Evolutionary conservation across 2,329 filamentous ascomycete species (phyloP).

Genomic region (Coniochaeta sp.): DNA sequence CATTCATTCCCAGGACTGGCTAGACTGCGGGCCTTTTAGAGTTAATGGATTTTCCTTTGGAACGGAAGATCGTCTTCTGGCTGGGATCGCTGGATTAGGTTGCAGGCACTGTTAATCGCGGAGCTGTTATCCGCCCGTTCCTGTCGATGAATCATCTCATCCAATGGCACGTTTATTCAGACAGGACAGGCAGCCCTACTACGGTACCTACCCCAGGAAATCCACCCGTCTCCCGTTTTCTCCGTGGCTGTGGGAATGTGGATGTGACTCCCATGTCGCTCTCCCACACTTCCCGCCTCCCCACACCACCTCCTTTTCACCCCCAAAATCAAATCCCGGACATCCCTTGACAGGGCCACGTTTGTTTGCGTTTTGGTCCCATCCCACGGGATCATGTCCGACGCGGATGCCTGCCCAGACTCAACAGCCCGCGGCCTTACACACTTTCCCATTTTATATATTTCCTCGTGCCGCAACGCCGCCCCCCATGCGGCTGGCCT

Average conservation of each 20-base stretch:
- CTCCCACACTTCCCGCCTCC: not conserved
- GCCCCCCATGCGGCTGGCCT: not conserved
- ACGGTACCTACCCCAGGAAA: not conserved
- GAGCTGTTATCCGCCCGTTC: not conserved
- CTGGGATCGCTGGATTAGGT: not conserved
- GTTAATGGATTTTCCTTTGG: not conserved
- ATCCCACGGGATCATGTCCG: not conserved
- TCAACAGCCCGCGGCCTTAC: not conserved
- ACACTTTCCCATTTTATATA: not conserved
- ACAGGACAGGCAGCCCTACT: not conserved
- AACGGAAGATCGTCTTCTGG: not conserved
- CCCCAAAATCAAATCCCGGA: not conserved
- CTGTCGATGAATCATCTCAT: not conserved
- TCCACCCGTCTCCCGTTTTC: not conserved
- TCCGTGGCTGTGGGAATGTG: not conserved
- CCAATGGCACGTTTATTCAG: slow-evolving; percentile 1
- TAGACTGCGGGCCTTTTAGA: not conserved
- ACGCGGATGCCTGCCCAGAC: not conserved
- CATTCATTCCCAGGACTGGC: not conserved
- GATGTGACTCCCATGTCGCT: not conserved
- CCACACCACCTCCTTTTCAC: not conserved
- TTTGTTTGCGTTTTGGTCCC: slow-evolving; percentile 2
- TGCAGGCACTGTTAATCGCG: not conserved
- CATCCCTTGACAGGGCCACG: not conserved
- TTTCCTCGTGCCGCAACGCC: slow-evolving; percentile 1